These are phyloP conservation scores for Pichia inconspicua DNA, from an alignment of 1,139 yeast species.

Conservation along the genomic window DNA sequence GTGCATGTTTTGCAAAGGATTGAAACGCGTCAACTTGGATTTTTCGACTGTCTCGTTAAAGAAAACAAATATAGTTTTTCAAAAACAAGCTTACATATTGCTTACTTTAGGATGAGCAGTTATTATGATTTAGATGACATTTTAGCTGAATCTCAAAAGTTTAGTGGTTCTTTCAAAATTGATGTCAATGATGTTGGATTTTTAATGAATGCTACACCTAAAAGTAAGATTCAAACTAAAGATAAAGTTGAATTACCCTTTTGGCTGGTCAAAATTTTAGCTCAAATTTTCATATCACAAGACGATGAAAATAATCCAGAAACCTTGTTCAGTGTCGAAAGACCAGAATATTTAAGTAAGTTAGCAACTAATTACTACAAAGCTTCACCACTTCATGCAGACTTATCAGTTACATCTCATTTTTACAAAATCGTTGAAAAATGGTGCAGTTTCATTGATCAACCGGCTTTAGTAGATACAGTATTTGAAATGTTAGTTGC, in stretches of 20 bases:
- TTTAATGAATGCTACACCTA: slow-evolving; percentile 75
- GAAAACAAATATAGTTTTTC: too few species aligned
- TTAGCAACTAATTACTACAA: slow-evolving; percentile 14
- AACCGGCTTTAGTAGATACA: slow-evolving; percentile 10
- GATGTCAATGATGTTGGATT: slow-evolving; percentile 82
- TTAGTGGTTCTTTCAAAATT: slow-evolving; percentile 6
- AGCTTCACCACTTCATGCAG: slow-evolving; percentile 15
- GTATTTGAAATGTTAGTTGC: slow-evolving; percentile 13
- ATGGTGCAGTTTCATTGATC: slow-evolving; percentile 16
- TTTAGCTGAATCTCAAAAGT: slow-evolving; percentile 52
- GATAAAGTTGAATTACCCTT: slow-evolving; percentile 74
- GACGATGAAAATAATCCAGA: slow-evolving; percentile 5
- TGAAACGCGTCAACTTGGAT: too few species aligned
- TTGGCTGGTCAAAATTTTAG: slow-evolving; percentile 82
- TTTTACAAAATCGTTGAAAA: slow-evolving; percentile 13
- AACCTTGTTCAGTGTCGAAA: slow-evolving; percentile 9
- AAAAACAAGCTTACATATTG: too few species aligned
- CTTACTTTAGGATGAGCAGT: not conserved
- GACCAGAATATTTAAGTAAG: slow-evolving; percentile 15
- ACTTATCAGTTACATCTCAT: slow-evolving; percentile 9
- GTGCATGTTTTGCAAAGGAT: too few species aligned
- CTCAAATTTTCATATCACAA: slow-evolving; percentile 36
- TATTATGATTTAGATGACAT: slow-evolving; percentile 87
- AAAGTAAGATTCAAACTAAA: slow-evolving; percentile 46
- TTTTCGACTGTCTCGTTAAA: too few species aligned